Percentiles rank a stretch among this genome's conserved stretches.
Conservation (phyloP, 345 rosid genomes). For the Sapria himalayana region DNA sequence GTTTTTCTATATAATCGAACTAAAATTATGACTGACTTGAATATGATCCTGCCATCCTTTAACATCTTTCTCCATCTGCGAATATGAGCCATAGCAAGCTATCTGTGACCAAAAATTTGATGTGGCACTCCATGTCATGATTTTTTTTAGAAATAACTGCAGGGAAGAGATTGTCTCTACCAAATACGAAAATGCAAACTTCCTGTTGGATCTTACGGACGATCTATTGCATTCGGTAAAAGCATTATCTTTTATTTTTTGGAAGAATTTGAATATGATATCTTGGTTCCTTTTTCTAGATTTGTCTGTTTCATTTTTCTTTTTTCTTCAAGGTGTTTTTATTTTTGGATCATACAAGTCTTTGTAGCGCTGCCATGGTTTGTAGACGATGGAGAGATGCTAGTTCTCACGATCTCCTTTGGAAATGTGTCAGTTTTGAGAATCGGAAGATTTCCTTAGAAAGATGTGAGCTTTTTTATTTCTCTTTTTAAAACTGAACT, state of each 20-base stretch:
- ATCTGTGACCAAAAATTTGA: too few relatives aligned
- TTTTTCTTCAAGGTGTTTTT: slow-evolving; percentile 48
- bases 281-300: background rate
- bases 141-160: slow-evolving; percentile 30
- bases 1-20: slow-evolving; percentile 16
- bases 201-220: slow-evolving; percentile 83
- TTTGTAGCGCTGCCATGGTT: slow-evolving; percentile 77
- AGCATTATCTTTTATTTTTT: slow-evolving; percentile 1
- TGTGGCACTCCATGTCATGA: slow-evolving; percentile 35
- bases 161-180: slow-evolving; percentile 24
- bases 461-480: slow-evolving; percentile 43
- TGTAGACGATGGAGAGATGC: slow-evolving; percentile 92
- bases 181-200: slow-evolving; percentile 31
- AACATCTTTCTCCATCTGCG: too few relatives aligned
- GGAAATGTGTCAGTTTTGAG: slow-evolving; percentile 85
- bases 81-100: too few relatives aligned
- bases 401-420: slow-evolving; percentile 89
- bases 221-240: slow-evolving; percentile 83
- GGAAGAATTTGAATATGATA: background rate
- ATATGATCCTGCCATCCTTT: too few relatives aligned
- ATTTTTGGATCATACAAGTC: slow-evolving; percentile 51
- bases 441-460: slow-evolving; percentile 49
- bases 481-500: background rate
- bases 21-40: too few relatives aligned
- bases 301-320: background rate